A percentile compares a stretch with the other conserved stretches of the same genome.
These are phyloP conservation scores for Penicillium sp. DNA, from an alignment of 2,329 filamentous ascomycete species.

Conservation along the genomic window DNA sequence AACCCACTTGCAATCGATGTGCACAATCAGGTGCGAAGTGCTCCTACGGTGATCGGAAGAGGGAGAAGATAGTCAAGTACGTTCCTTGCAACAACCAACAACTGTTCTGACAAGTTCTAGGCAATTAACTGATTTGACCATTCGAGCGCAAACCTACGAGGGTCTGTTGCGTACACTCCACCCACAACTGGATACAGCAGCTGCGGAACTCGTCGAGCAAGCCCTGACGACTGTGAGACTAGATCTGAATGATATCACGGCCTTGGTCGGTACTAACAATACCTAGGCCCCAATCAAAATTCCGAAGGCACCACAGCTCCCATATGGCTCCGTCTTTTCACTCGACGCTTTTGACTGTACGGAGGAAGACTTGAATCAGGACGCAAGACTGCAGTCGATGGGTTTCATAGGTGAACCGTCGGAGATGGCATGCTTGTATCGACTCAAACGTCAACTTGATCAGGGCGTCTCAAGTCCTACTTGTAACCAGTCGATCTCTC, in stretches of 20 bases:
- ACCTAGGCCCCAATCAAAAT: neutral
- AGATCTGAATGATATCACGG: neutral
- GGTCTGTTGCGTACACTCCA: neutral
- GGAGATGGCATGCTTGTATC: neutral
- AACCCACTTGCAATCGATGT: neutral
- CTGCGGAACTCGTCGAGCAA: neutral
- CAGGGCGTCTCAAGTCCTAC: neutral
- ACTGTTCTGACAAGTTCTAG: neutral
- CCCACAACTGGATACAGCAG: neutral
- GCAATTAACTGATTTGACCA: neutral
- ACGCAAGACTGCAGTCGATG: neutral
- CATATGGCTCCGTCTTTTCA: neutral
- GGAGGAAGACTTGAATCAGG: neutral
- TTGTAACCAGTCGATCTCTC: neutral
- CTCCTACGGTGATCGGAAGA: neutral
- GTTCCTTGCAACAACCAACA: neutral
- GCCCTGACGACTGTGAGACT: neutral
- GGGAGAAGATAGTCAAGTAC: neutral
- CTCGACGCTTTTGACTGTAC: neutral
- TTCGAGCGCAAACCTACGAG: neutral
- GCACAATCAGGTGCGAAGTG: neutral
- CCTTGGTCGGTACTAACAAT: neutral
- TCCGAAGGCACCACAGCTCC: neutral
- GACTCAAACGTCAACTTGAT: neutral
- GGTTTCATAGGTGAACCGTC: neutral